A percentile compares a stretch with the other conserved stretches of the same genome.
Conservation (phyloP, 2,329 filamentous ascomycete genomes). For the Pseudocercospora fijiensis region DNA sequence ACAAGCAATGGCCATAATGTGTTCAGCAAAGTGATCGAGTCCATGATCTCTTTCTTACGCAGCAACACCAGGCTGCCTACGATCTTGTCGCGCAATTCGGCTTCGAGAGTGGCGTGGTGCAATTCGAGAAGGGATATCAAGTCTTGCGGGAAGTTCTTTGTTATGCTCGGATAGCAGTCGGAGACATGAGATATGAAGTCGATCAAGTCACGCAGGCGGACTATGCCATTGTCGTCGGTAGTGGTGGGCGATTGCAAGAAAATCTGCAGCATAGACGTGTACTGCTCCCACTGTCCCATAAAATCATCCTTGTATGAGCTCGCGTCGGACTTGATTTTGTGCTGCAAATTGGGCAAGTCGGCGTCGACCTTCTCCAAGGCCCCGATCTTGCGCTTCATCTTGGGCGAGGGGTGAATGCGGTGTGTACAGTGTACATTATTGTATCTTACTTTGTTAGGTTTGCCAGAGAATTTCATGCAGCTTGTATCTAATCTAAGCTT, state of each 20-base stretch:
- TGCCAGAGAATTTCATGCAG: neutral
- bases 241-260: conserved; percentile 81
- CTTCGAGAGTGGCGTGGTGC: conserved; percentile 79
- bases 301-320: conserved; percentile 91
- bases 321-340: conserved; percentile 87
- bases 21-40: conserved; percentile 79
- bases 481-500: neutral
- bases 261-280: conserved; percentile 85
- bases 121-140: conserved; percentile 75
- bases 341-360: conserved; percentile 83
- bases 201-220: conserved; percentile 85
- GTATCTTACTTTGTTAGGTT: neutral
- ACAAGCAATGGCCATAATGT: conserved; percentile 93
- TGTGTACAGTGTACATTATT: neutral
- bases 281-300: conserved; percentile 82
- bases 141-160: conserved; percentile 72
- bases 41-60: conserved; percentile 86
- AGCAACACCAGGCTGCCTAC: conserved; percentile 86
- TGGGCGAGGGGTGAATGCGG: conserved; percentile 39
- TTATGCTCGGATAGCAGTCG: conserved; percentile 85
- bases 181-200: conserved; percentile 92
- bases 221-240: conserved; percentile 72
- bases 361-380: conserved; percentile 95
- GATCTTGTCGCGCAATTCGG: conserved; percentile 88
- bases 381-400: conserved; percentile 85